Evolutionary conservation across 1,284 basidiomycete species (phyloP).

Genomic region (Boletus sp.): DNA sequence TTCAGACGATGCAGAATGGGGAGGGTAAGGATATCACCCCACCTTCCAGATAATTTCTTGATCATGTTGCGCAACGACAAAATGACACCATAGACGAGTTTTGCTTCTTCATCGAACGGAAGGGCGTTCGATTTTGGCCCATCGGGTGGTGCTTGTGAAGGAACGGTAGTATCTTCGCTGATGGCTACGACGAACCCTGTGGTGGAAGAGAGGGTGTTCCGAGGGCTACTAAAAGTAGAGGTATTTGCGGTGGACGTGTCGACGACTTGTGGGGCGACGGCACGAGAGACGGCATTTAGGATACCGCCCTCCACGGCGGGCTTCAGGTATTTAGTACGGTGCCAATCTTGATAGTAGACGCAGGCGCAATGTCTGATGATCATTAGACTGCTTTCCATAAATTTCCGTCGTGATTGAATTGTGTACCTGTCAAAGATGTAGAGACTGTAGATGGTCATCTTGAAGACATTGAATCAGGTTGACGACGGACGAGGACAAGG

Average conservation of each 20-base stretch:
- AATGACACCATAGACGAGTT: slow-evolving; percentile 96
- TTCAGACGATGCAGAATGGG: slow-evolving; percentile 1
- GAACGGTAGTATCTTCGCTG: slow-evolving; percentile 47
- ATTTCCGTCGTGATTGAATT: neutral
- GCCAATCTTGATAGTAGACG: slow-evolving; percentile 94
- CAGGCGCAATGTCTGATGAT: slow-evolving; percentile 78
- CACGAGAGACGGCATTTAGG: slow-evolving; percentile 71
- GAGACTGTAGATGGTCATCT: slow-evolving; percentile 82
- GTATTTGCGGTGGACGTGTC: slow-evolving; percentile 33
- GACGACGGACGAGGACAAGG: no score
- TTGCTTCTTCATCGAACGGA: slow-evolving; percentile 96
- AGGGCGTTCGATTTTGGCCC: slow-evolving; percentile 49
- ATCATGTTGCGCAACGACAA: slow-evolving; percentile 93
- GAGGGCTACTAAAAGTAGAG: slow-evolving; percentile 51
- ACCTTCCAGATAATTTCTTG: slow-evolving; percentile 86
- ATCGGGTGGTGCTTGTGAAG: slow-evolving; percentile 38
- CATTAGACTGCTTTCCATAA: neutral
- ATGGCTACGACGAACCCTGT: slow-evolving; percentile 69
- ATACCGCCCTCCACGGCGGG: slow-evolving; percentile 69
- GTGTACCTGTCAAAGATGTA: slow-evolving; percentile 84
- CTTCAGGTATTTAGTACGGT: slow-evolving; percentile 73
- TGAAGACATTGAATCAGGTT: neutral
- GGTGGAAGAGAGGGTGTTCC: slow-evolving; percentile 59
- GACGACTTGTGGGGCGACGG: slow-evolving; percentile 47
- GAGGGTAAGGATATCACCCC: neutral